Conservation (phyloP, 352 stramenopile genomes). For the Phytophthora hibernalis region DNA sequence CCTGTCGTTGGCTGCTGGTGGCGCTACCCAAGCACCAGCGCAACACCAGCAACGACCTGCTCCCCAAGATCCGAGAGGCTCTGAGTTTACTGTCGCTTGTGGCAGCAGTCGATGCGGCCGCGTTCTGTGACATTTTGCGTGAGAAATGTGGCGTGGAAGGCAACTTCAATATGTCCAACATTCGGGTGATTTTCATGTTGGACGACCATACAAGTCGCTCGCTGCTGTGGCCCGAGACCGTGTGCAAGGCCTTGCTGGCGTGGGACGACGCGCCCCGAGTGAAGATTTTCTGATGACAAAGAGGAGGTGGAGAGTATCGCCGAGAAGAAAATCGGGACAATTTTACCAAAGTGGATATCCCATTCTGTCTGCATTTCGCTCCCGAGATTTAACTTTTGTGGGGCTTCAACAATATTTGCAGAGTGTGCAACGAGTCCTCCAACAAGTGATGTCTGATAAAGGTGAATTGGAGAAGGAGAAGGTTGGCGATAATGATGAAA, state of each 20-base stretch:
- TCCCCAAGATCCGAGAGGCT: conserved; percentile 39
- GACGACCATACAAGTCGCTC: conserved; percentile 46
- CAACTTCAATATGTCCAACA: conserved; percentile 7
- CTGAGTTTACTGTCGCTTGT: conserved; percentile 40
- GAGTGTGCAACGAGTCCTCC: conserved; percentile 33
- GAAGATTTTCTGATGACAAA: conserved; percentile 29
- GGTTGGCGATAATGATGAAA: background rate
- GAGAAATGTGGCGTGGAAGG: conserved; percentile 38
- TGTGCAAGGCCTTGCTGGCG: conserved; percentile 33
- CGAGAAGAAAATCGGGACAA: conserved; percentile 1
- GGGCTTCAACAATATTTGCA: conserved; percentile 41
- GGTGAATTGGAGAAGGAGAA: conserved; percentile 4
- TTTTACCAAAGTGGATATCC: conserved; percentile 15
- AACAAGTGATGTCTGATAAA: background rate
- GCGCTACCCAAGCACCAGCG: conserved; percentile 41
- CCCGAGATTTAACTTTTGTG: conserved; percentile 37
- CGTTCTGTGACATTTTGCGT: conserved; percentile 37
- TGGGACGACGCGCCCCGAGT: conserved; percentile 8
- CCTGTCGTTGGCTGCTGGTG: conserved; percentile 32
- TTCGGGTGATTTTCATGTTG: conserved; percentile 41
- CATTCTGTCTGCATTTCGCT: conserved; percentile 44
- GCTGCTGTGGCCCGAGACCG: conserved; percentile 27
- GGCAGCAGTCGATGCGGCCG: conserved; percentile 21
- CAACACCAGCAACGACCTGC: conserved; percentile 22
- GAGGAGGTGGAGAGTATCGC: conserved; percentile 16